phyloP scores from a whole-genome alignment of 352 stramenopile genomes.

The Phytopythium boreale region DNA sequence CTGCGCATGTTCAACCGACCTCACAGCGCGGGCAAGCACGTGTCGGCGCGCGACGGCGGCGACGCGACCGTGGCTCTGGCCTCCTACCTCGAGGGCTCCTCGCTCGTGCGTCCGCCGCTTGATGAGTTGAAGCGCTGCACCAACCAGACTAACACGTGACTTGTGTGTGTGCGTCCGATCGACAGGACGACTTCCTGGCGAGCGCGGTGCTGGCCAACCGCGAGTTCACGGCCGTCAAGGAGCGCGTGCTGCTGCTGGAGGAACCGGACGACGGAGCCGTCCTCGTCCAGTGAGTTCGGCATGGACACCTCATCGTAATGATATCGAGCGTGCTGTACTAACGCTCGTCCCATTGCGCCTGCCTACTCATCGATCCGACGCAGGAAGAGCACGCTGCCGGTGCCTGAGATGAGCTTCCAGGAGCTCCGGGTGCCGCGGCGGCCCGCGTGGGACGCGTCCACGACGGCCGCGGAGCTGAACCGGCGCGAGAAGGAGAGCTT shows the following conservation, averaged over 20 bases:
- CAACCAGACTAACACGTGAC: no score
- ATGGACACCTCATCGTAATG: no score
- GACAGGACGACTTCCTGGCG: slow-evolving; percentile 91
- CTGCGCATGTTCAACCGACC: no score
- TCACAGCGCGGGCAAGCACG: slow-evolving; percentile 71
- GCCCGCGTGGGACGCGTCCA: slow-evolving; percentile 93
- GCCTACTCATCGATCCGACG: background rate
- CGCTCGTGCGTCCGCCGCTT: slow-evolving; percentile 32
- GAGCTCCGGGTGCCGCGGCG: slow-evolving; percentile 96
- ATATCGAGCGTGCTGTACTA: no score
- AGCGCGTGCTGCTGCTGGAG: slow-evolving; percentile 83
- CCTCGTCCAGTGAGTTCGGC: slow-evolving; percentile 55
- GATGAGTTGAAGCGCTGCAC: no score
- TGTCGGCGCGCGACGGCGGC: slow-evolving; percentile 77
- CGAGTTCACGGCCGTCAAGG: slow-evolving; percentile 90
- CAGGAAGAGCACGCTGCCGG: slow-evolving; percentile 49
- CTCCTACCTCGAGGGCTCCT: slow-evolving; percentile 85
- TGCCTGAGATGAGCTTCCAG: slow-evolving; percentile 89
- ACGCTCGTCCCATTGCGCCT: background rate
- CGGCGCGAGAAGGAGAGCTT: slow-evolving; percentile 96
- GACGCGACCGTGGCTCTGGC: slow-evolving; percentile 77
- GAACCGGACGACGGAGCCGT: slow-evolving; percentile 47
- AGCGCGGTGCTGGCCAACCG: slow-evolving; percentile 89
- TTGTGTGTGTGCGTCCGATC: no score
- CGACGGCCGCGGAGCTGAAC: slow-evolving; percentile 96